Evolutionary conservation across 1,139 yeast genomes (phyloP), one percentile per base, ranked within the genome.

Genomic region (Candida pseudoviswanathii): DNA sequence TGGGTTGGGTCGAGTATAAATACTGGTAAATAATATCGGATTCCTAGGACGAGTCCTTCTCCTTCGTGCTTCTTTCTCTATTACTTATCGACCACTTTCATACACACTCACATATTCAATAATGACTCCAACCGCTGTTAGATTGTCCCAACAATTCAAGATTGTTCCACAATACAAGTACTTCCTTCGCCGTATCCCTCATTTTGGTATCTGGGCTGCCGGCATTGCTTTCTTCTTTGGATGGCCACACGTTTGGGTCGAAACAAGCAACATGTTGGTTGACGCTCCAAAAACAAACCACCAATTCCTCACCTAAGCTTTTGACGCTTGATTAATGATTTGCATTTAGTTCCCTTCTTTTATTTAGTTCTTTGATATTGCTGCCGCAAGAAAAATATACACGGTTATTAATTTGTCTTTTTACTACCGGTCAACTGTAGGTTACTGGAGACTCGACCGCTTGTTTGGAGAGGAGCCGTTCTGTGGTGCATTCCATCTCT

Each of bases 181-280:
- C 49, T 61, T 60, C 46, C 55, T 64, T 21, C 61, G 68, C 59
- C 69, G 77, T 61, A 45, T 69, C 8, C 78, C 78, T 3, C 51
- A 49, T 6, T 44, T 73, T 41, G 64, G 55, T n/a, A 54, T 56
- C 7, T 73, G 78, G 77, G 72, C 64, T 11, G 43, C 59, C 33
- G 69, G 71, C 10, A 50, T 74, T n/a, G 62, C 57, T 2, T 41
- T 58, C 31, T 68, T 73, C 57, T 65, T 74, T 51, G 69, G 68
- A 24, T 73, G 78, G 77, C 78, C 78, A 16, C 75, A 69, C 51
- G 55, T 61, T 21, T 60, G 55, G 57, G 64, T 63, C 36, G 60
- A 56, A 22, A 54, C 50, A 8, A 58, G 65, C 39, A 69, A 72
- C 56, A 64, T 49, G 41, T 45, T 51, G 31, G 55, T 64, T 52